Evolutionary conservation across 805 yeast genomes (phyloP), one percentile per base, ranked within the genome.

Genomic region (Blastobotrys americana): DNA sequence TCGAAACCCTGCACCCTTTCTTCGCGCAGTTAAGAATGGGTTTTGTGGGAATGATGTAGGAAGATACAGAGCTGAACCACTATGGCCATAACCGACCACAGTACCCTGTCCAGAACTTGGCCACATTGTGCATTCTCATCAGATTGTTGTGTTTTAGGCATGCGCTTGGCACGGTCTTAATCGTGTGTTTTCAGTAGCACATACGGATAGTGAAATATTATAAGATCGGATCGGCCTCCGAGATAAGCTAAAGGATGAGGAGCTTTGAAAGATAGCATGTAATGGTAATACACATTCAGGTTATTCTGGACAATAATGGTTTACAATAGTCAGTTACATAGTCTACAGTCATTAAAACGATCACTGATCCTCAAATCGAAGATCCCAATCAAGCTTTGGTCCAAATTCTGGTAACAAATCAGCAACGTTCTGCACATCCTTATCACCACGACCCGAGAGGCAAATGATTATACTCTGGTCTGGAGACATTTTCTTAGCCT

Each of bases 381-480:
- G 73, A 64, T 90, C 97, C 98, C 98, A 93, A 58, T 83, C 93
- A 59, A 93, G 90, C 65, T 80, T 62, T 40, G 93, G 94, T 36
- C 99, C 99, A 45, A 87, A 71, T 52, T 69, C 76, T 39, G 98
- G 98, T 61, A 93, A 74, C 43, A 82, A 78, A 66, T 93, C 96
- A 39, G 98, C 98, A 44, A 93, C 97, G 64, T 89, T 85, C 68
- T 88, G 96, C 34, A 93, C 98, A 65, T 93, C 98, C 71, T 93
- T 93, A 65, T 93, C 98, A 69, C 98, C 99, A 74, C 99, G 85
- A 58, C 99, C 99, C 42, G 96, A 87, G 46, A 93, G 76, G 64
- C 88, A 88, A 60, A 93, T 83, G 49, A 93, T 82, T 47, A 93
- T 71, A 61, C 87, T 79, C 68, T 88, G 75, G 54, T 84, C 96